Evolutionary conservation across 139 green algal species (phyloP), one percentile per base, ranked within the genome.

Genomic region (Dunaliella primolecta): DNA sequence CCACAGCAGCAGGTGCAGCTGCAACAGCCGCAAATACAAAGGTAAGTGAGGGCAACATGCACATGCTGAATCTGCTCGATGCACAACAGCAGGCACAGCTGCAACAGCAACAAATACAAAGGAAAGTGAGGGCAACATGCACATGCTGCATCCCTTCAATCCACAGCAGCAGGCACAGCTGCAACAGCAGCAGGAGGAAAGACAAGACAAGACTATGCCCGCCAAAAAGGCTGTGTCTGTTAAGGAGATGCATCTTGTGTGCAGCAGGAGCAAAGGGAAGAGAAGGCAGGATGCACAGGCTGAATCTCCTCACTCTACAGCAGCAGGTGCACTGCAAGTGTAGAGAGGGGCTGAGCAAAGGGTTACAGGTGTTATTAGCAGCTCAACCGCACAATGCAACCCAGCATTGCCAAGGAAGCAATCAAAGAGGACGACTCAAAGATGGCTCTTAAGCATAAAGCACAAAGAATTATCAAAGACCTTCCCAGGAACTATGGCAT

Each of bases 1-100:
- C 75, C 82, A 89, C 71, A 89, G 55, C 76, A 90, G 87, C 70
- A 81, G 25, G 55, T 86, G 33, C 24, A 92, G 64, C 80, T 79
- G 35, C 83, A 35, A 20, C 27, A 46, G 36, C 74, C 82, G 71
- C 36, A 78, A 75, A 30, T 78, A 3, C 15, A 3, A 72, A 82
- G 7, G 2, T 27, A 81, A 37, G 32, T 32, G 33, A 32, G 36
- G 72, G 3, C 30, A 31, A n/a, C n/a, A 27, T 76, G 30, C 3
- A 27, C 25, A 38, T 30, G 81, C 55, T 78, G 55, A 30, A n/a
- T 34, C 37, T 38, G 30, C 29, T n/a, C 31, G 20, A 72, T 29
- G 56, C 56, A 20, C 56, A n/a, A 23, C 56, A 72, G 56, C 56
- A 72, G 56, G 23, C 20, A 23, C 56, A 72, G 56, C 56, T 72